Percentiles rank a stretch among this genome's conserved stretches.
phyloP scores from a whole-genome alignment of 1,284 basidiomycete species.

The Xerocomus amazonicus region DNA sequence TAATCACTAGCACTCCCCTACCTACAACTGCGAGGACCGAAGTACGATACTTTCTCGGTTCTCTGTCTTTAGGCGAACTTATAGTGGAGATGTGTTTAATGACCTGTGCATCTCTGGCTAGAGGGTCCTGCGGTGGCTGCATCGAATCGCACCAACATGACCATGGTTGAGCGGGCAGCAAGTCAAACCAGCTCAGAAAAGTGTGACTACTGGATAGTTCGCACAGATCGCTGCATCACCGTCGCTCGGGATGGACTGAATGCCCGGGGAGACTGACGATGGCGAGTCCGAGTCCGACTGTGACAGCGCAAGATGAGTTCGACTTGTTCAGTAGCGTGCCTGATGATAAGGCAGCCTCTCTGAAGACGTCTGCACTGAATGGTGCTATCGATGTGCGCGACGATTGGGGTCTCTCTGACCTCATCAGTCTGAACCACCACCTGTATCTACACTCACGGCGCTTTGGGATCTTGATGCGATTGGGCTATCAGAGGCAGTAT shows the following conservation, averaged over 20 bases:
- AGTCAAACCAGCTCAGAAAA: too few relatives aligned
- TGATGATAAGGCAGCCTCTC: too few relatives aligned
- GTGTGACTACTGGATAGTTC: too few relatives aligned
- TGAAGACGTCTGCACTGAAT: too few relatives aligned
- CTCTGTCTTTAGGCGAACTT: slow-evolving; percentile 34
- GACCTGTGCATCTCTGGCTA: slow-evolving; percentile 50
- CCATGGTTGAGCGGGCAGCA: too few relatives aligned
- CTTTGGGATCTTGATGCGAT: slow-evolving; percentile 53
- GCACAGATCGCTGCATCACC: too few relatives aligned
- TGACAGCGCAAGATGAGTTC: too few relatives aligned
- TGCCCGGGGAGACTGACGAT: too few relatives aligned
- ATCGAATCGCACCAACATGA: neutral
- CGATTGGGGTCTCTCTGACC: slow-evolving; percentile 52
- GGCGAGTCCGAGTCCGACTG: too few relatives aligned
- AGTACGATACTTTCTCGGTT: slow-evolving; percentile 49
- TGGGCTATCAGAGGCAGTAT: slow-evolving; percentile 18
- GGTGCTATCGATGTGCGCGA: slow-evolving; percentile 28
- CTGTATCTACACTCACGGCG: slow-evolving; percentile 14
- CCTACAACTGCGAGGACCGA: slow-evolving; percentile 19
- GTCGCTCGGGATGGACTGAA: too few relatives aligned
- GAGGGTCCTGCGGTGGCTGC: slow-evolving; percentile 29
- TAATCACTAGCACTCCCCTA: slow-evolving; percentile 44
- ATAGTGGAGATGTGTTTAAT: slow-evolving; percentile 63
- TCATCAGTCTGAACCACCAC: slow-evolving; percentile 29
- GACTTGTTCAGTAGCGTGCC: too few relatives aligned